phyloP scores from a whole-genome alignment of 108 stramenopile species.

The Cyclotella sp. region DNA sequence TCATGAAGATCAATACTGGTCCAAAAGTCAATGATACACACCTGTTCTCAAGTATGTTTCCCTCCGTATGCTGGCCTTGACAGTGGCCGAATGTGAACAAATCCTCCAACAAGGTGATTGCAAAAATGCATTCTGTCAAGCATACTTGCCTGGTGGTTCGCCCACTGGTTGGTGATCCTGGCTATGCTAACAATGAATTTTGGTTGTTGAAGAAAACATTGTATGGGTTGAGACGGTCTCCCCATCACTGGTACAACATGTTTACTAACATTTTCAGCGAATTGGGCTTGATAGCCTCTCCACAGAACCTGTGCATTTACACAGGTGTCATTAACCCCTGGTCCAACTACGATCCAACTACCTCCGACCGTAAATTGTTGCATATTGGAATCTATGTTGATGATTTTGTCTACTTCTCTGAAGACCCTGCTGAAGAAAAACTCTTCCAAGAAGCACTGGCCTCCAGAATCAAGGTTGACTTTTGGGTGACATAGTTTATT shows the following conservation, averaged over 20 bases:
- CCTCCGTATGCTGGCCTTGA: conserved; percentile 19
- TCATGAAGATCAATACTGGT: conserved; percentile 19
- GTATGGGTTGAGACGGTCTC: conserved; percentile 21
- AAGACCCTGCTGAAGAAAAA: neutral
- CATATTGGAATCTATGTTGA: conserved; percentile 20
- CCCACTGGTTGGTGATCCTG: conserved; percentile 1
- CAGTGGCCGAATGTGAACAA: neutral
- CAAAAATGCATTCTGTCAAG: conserved; percentile 20
- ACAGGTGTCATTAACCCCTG: neutral
- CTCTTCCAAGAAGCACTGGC: conserved; percentile 7
- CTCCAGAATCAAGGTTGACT: too few species aligned
- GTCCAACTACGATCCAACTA: too few species aligned
- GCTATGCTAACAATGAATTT: neutral
- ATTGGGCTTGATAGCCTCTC: neutral
- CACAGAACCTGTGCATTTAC: conserved; percentile 20
- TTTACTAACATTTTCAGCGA: neutral
- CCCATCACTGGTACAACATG: conserved; percentile 36
- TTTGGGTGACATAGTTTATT: conserved; percentile 20
- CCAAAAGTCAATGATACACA: conserved; percentile 8
- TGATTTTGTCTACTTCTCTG: conserved; percentile 17
- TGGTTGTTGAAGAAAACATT: conserved; percentile 22
- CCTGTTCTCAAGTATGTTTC: conserved; percentile 20
- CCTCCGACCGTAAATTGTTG: too few species aligned
- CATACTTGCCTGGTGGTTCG: neutral
- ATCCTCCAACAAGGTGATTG: conserved; percentile 31